Percentiles rank a stretch among this genome's conserved stretches.
phyloP scores from a whole-genome alignment of 352 stramenopile species.

The Pythium apleroticum region DNA sequence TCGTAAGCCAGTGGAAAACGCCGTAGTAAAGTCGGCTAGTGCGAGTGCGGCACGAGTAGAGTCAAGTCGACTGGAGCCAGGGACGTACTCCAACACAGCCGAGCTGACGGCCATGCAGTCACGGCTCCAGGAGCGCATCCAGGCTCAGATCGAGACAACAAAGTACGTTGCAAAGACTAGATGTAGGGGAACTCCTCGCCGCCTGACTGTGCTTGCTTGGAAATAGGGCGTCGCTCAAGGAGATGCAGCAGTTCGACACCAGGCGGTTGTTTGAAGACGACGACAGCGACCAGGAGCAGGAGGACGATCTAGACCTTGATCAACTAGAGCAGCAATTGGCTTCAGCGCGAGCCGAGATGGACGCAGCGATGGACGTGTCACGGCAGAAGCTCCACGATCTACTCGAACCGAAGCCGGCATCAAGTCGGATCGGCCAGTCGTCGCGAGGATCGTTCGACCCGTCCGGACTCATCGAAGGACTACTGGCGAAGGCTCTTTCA shows the following conservation, averaged over 20 bases:
- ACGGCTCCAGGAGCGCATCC: slow-evolving; percentile 40
- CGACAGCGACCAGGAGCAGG: neutral
- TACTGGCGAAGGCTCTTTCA: slow-evolving; percentile 14
- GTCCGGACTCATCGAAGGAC: slow-evolving; percentile 6
- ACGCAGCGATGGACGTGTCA: slow-evolving; percentile 30
- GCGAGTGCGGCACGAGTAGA: neutral
- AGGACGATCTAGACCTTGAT: slow-evolving; percentile 28
- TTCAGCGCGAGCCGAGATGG: slow-evolving; percentile 19
- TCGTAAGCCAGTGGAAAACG: neutral
- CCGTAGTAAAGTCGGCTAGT: neutral
- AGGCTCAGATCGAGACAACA: slow-evolving; percentile 44
- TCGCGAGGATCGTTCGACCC: slow-evolving; percentile 1
- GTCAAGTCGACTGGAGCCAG: neutral
- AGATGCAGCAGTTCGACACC: slow-evolving; percentile 33
- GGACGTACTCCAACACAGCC: slow-evolving; percentile 32
- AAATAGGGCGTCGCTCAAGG: slow-evolving; percentile 29
- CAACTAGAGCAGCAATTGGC: slow-evolving; percentile 28
- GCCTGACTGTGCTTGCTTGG: neutral
- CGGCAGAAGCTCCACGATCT: slow-evolving; percentile 19
- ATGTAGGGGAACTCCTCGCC: neutral
- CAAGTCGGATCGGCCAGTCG: neutral
- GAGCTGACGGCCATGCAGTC: slow-evolving; percentile 41
- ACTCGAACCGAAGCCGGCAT: neutral
- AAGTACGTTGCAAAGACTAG: slow-evolving; percentile 47
- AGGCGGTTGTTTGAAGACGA: slow-evolving; percentile 10